Evolutionary conservation across 495 filamentous ascomycete species (phyloP).

Genomic region (Neurospora terricola): DNA sequence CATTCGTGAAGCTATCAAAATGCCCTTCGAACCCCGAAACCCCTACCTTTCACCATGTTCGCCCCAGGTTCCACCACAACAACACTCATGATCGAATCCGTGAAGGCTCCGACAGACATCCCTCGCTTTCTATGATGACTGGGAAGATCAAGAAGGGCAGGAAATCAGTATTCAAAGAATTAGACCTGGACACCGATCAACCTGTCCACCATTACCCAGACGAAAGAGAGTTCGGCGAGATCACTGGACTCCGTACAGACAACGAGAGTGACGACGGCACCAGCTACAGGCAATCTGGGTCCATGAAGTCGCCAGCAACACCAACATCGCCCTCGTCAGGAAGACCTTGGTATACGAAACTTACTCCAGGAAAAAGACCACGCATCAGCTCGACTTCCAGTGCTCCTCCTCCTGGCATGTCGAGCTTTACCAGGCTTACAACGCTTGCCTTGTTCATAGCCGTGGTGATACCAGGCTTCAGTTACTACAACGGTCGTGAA

Average conservation of each 20-base stretch:
- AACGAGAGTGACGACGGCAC: conserved; percentile 1
- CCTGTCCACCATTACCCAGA: conserved; percentile 5
- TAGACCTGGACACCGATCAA: conserved; percentile 31
- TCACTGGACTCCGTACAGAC: conserved; percentile 10
- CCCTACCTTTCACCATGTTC: conserved; percentile 5
- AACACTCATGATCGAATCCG: conserved; percentile 35
- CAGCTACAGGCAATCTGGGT: neutral
- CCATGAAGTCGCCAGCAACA: conserved; percentile 5
- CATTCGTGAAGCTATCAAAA: conserved; percentile 14
- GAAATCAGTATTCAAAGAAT: conserved; percentile 37
- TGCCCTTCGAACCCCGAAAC: conserved; percentile 15
- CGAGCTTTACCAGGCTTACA: conserved; percentile 32
- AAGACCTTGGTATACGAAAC: conserved; percentile 28
- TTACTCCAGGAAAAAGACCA: conserved; percentile 27
- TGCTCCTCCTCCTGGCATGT: conserved; percentile 28
- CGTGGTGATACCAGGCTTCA: conserved; percentile 38
- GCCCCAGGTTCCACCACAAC: conserved; percentile 38
- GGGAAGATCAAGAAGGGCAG: conserved; percentile 29
- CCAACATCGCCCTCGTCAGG: conserved; percentile 6
- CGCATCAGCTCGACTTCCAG: conserved; percentile 30
- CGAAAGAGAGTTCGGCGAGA: conserved; percentile 18
- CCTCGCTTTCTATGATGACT: conserved; percentile 25
- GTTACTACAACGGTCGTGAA: conserved; percentile 26
- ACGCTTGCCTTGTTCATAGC: conserved; percentile 44
- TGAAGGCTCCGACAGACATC: conserved; percentile 26